Conservation (phyloP, 202 grass and related monocot species). For the Brachypodium distachyon region DNA sequence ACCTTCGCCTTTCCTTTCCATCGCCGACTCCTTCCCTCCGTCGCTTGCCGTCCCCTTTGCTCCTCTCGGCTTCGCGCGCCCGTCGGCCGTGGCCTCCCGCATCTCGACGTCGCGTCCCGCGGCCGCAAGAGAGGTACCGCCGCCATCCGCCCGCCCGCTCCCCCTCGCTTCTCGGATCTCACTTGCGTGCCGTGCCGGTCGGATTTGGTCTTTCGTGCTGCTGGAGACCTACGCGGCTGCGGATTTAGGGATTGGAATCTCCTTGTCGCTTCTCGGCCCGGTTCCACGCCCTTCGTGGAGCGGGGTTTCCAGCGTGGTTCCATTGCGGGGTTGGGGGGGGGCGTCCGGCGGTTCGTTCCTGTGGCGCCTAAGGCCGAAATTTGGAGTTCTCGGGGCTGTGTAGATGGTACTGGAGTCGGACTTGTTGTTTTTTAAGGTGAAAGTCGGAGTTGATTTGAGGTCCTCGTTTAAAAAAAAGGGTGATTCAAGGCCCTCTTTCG, state of each 20-base stretch:
- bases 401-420: no score
- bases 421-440: no score
- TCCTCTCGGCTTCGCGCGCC: background rate
- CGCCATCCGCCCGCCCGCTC: background rate
- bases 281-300: no score
- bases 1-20: background rate
- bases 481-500: no score
- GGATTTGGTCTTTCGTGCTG: background rate
- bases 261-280: no score
- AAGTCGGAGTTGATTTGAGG: background rate
- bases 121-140: background rate
- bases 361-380: no score
- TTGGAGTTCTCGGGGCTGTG: no score
- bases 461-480: background rate
- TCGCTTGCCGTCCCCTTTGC: background rate
- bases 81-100: background rate
- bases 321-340: no score
- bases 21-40: conserved; percentile 9
- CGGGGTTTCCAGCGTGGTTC: no score
- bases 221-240: background rate
- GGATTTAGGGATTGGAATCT: background rate
- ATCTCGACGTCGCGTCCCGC: background rate
- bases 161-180: background rate
- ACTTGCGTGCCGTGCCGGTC: background rate
- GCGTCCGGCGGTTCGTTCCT: no score